phyloP scores from a whole-genome alignment of 441 rosid genomes.

The Populus hybrid region DNA sequence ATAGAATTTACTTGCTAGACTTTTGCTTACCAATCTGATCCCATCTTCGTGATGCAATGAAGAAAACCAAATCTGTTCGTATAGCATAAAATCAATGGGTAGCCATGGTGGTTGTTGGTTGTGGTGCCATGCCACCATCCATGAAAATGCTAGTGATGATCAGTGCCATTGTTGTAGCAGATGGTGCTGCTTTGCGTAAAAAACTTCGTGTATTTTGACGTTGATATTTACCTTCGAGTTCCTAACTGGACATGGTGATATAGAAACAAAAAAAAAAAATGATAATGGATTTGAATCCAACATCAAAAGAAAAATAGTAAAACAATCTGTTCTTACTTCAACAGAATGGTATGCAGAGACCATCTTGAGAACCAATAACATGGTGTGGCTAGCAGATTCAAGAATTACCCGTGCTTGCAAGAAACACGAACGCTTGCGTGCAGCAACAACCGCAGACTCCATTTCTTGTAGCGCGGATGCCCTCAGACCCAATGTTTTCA shows the following conservation, averaged over 20 bases:
- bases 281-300: too few species aligned
- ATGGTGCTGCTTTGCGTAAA: neutral
- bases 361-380: too few species aligned
- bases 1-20: too few species aligned
- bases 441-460: too few species aligned
- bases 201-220: too few species aligned
- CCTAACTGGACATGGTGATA: neutral
- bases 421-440: conserved; percentile 67
- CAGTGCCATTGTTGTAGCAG: neutral
- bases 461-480: too few species aligned
- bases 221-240: neutral
- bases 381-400: neutral
- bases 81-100: neutral
- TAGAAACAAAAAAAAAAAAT: neutral
- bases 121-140: neutral
- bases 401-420: conserved; percentile 84
- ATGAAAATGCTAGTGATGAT: neutral
- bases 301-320: too few species aligned
- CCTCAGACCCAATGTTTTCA: conserved; percentile 76
- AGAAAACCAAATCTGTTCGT: too few species aligned
- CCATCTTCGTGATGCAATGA: too few species aligned
- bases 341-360: too few species aligned
- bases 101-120: neutral
- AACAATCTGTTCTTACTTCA: too few species aligned
- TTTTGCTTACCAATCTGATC: too few species aligned